Evolutionary conservation across 2,329 filamentous ascomycete species (phyloP), one percentile per base, ranked within the genome.

Genomic region (Fusarium nurragi): DNA sequence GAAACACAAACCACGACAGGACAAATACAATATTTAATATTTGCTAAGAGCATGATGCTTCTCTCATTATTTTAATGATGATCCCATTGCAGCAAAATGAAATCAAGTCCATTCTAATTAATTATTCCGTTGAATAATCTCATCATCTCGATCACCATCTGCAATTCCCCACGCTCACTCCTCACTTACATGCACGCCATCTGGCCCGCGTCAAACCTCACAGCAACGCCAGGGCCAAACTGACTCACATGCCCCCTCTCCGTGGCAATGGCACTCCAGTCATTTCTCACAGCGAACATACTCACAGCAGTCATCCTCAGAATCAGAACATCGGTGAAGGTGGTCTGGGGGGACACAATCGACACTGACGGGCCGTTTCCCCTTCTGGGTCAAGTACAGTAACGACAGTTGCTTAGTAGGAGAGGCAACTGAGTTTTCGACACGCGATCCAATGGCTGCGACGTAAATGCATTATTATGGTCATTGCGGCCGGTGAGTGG

Each of bases 211-310:
- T 65, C 44, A 40, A n/a, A 60, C 25, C 37, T 50, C 30, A 43
- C 49, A 22, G 26, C 59, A 60, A 36, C 47, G 41, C 26, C 51
- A 45, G 54, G 36, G 26, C 22, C 28, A 51, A 40, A 68, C 60
- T 65, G 55, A 65, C 65, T 54, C 64, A 62, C 55, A 67, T 68
- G 61, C 14, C 25, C 45, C 36, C 40, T 34, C 28, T 49, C 55
- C 51, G 46, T 45, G 39, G 36, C 47, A 59, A 57, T 49, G 58
- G 39, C 45, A 30, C 44, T 48, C 47, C 60, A 50, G 40, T 53
- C 30, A 56, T 37, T 39, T 66, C 37, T 58, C 47, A 49, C 43
- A 28, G 32, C 34, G 26, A 36, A 16, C 13, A 25, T 34, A 25
- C 21, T 44, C 12, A 23, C 25, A 40, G 38, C 44, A 62, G 40